Evolutionary conservation across 352 stramenopile genomes (phyloP).

Genomic region (Phytophthora cryptogea): DNA sequence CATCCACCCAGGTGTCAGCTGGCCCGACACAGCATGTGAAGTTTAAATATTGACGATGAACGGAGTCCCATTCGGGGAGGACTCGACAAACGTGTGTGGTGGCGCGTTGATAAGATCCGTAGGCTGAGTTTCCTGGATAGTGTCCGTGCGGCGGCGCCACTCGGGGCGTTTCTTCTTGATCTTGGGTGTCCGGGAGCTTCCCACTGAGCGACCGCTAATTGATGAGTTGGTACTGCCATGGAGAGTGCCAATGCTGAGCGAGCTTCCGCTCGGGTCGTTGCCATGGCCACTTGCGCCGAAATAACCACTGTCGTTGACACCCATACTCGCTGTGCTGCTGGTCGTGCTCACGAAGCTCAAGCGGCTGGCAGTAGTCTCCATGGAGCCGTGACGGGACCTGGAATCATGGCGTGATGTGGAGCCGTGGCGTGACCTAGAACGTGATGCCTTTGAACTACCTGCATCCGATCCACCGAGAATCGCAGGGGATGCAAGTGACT

Average conservation of each 20-base stretch:
- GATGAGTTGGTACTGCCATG: conserved; percentile 31
- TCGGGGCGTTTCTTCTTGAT: conserved; percentile 43
- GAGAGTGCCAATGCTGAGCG: conserved; percentile 20
- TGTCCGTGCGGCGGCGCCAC: conserved; percentile 43
- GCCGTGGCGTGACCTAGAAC: conserved; percentile 27
- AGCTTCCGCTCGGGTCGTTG: conserved; percentile 23
- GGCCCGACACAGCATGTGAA: conserved; percentile 12
- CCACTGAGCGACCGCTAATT: conserved; percentile 21
- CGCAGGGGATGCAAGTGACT: conserved; percentile 38
- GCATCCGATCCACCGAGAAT: conserved; percentile 31
- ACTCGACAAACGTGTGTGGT: conserved; percentile 43
- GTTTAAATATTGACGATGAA: conserved; percentile 70
- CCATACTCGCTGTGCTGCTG: conserved; percentile 38
- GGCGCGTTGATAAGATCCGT: conserved; percentile 35
- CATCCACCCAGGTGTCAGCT: conserved; percentile 16
- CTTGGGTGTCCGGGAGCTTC: conserved; percentile 25
- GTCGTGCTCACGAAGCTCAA: conserved; percentile 30
- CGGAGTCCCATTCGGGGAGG: conserved; percentile 54
- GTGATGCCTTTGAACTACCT: conserved; percentile 18
- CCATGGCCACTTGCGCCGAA: conserved; percentile 18
- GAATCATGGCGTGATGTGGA: conserved; percentile 14
- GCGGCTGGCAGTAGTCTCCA: conserved; percentile 32
- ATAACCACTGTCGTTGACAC: conserved; percentile 34
- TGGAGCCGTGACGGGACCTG: conserved; percentile 33
- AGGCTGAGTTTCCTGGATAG: conserved; percentile 42